Percentiles rank a stretch among this genome's conserved stretches.
These are phyloP conservation scores for Triadica sebifera DNA, from an alignment of 345 rosid genomes.

Conservation along the genomic window DNA sequence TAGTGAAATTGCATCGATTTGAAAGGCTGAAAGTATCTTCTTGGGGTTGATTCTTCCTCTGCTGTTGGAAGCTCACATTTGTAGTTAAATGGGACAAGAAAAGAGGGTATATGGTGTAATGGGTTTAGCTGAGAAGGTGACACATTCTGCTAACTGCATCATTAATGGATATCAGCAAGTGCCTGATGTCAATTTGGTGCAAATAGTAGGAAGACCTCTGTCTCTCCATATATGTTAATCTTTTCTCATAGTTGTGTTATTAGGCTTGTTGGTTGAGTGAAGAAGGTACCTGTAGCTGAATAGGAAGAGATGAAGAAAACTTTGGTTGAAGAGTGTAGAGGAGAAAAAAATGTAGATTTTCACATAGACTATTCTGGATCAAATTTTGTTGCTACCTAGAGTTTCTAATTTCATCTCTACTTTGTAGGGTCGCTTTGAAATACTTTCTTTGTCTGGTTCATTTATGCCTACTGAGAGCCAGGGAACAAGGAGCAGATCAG, in stretches of 20 bases:
- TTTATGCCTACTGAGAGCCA: slow-evolving; percentile 89
- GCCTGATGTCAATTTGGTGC: neutral
- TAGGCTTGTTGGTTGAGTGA: neutral
- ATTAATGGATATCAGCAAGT: too few species aligned
- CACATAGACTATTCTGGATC: neutral
- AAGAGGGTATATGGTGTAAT: neutral
- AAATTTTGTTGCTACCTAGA: neutral
- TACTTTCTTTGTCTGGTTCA: slow-evolving; percentile 90
- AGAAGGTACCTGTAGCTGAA: too few species aligned
- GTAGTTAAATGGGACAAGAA: neutral
- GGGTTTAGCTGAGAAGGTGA: neutral
- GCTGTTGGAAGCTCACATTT: too few species aligned
- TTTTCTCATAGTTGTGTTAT: neutral
- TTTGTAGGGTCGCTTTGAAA: slow-evolving; percentile 95
- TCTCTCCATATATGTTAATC: neutral
- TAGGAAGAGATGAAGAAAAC: neutral
- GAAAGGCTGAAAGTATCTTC: too few species aligned
- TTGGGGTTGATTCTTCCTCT: neutral
- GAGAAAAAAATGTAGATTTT: neutral
- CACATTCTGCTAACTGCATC: neutral
- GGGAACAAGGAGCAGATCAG: slow-evolving; percentile 85
- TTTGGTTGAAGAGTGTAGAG: neutral
- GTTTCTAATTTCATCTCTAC: neutral
- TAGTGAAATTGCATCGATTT: too few species aligned
- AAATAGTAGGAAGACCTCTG: neutral